Conservation (phyloP, 176 grass and related monocot genomes). For the barley (Hordeum vulgare) region DNA sequence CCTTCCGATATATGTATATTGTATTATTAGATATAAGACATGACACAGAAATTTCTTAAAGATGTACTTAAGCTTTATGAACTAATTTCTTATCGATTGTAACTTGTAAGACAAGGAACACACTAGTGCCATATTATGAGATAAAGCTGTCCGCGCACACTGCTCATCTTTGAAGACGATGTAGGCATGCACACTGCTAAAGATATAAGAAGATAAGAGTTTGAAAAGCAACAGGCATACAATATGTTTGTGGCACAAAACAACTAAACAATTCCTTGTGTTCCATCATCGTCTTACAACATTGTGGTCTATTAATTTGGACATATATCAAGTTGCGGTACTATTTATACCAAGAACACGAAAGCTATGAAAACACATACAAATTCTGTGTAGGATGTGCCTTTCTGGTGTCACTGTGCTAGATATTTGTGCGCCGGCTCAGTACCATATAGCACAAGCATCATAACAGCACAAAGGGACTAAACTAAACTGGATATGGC, state of each 20-base stretch:
- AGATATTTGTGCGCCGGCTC: background rate
- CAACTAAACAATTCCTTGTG: background rate
- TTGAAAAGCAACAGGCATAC: background rate
- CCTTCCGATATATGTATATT: constrained; percentile 43
- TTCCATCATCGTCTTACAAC: background rate
- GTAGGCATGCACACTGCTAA: constrained; percentile 92
- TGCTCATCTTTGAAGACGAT: constrained; percentile 91
- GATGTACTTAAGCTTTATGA: background rate
- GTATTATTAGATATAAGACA: background rate
- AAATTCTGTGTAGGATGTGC: background rate
- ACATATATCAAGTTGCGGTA: background rate
- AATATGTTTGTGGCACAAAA: background rate
- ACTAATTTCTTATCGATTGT: background rate
- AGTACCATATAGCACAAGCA: background rate
- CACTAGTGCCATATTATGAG: constrained; percentile 87
- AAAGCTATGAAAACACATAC: background rate
- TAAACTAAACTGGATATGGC: too few relatives aligned
- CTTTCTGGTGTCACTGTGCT: background rate
- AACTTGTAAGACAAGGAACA: background rate
- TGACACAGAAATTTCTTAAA: background rate
- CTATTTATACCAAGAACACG: background rate
- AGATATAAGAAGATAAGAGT: background rate
- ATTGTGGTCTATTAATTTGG: background rate
- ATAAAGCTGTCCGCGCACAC: constrained; percentile 47
- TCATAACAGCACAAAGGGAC: background rate